These are phyloP conservation scores for Polygonum aviculare DNA, from an alignment of 148 eudicot species.

Conservation along the genomic window DNA sequence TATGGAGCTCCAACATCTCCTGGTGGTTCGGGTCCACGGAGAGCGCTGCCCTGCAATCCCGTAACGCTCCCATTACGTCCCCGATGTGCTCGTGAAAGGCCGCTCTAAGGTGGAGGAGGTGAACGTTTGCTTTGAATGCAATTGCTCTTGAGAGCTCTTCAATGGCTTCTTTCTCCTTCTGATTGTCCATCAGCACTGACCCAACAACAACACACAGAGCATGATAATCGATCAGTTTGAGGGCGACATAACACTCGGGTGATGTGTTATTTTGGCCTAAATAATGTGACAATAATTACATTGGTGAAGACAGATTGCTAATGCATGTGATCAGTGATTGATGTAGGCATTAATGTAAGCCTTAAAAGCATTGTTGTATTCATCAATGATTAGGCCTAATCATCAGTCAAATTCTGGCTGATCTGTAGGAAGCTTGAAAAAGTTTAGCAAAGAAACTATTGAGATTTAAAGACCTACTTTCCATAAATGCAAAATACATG, in stretches of 20 bases:
- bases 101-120: slow-evolving; percentile 80
- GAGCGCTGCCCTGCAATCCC: slow-evolving; percentile 90
- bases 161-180: slow-evolving; percentile 86
- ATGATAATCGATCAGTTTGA: too few relatives aligned
- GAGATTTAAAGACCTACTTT: not conserved
- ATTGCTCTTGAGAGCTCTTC: slow-evolving; percentile 76
- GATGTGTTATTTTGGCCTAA: not conserved
- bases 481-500: too few relatives aligned
- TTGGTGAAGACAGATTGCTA: not conserved
- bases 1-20: slow-evolving; percentile 84
- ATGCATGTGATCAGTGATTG: not conserved
- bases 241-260: not conserved
- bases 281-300: not conserved
- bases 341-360: not conserved
- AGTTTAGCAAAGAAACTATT: not conserved
- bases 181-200: slow-evolving; percentile 92
- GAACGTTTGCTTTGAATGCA: slow-evolving; percentile 89
- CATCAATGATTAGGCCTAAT: slow-evolving; percentile 1
- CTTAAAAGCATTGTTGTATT: not conserved
- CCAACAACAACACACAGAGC: not conserved
- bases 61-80: slow-evolving; percentile 60
- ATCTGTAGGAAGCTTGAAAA: not conserved
- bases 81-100: slow-evolving; percentile 93
- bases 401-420: not conserved
- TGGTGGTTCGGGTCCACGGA: slow-evolving; percentile 91